These are phyloP conservation scores for Mortierella claussenii DNA, from an alignment of 192 early-diverging fungal species.

Conservation along the genomic window DNA sequence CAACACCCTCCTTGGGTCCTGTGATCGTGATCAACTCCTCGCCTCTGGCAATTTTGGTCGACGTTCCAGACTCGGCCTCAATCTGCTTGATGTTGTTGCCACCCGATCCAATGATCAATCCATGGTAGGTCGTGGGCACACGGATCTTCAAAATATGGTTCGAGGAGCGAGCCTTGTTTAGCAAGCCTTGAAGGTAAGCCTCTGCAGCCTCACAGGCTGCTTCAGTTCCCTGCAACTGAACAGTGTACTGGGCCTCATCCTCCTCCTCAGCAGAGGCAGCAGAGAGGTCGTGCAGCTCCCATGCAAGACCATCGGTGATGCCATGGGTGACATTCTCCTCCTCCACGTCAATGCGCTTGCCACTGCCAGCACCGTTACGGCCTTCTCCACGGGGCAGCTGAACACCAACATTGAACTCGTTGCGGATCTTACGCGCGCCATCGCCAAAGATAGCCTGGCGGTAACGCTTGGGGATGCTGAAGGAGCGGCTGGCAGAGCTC, in stretches of 20 bases:
- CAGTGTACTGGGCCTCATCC: conserved; percentile 31
- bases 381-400: conserved; percentile 47
- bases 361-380: conserved; percentile 17
- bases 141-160: conserved; percentile 46
- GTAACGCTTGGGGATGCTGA: conserved; percentile 63
- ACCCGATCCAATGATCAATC: conserved; percentile 79
- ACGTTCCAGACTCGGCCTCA: conserved; percentile 75
- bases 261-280: conserved; percentile 13
- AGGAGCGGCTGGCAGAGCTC: conserved; percentile 56
- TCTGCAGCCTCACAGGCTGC: conserved; percentile 41
- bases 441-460: conserved; percentile 64
- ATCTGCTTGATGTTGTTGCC: conserved; percentile 85
- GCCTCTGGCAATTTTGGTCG: conserved; percentile 74
- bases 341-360: conserved; percentile 59
- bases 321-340: conserved; percentile 41
- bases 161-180: conserved; percentile 41
- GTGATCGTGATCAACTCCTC: conserved; percentile 60
- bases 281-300: conserved; percentile 46
- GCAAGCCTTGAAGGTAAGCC: conserved; percentile 23
- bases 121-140: conserved; percentile 41
- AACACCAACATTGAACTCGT: conserved; percentile 70
- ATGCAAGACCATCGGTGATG: conserved; percentile 40
- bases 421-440: conserved; percentile 66
- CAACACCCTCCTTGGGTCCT: conserved; percentile 66
- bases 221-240: conserved; percentile 48